These are phyloP conservation scores for Eucalyptus rudis DNA, from an alignment of 345 rosid species.

Conservation along the genomic window DNA sequence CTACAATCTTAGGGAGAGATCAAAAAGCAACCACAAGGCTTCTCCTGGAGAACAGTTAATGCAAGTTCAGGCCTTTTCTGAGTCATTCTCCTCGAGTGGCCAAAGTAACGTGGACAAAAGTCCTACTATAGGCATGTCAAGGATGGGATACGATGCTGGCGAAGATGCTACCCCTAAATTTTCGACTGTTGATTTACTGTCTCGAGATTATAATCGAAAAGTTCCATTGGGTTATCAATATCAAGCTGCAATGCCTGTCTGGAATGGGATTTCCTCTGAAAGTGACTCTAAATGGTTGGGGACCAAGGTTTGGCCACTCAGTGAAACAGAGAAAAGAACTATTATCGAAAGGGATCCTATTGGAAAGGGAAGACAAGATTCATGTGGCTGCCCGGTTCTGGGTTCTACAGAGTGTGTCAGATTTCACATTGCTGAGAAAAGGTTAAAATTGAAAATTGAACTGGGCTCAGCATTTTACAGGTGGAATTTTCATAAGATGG, in stretches of 20 bases:
- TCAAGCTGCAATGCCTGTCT: conserved; percentile 73
- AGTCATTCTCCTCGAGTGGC: conserved; percentile 3
- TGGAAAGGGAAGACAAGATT: conserved; percentile 75
- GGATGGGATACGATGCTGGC: neutral
- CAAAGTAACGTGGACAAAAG: conserved; percentile 8
- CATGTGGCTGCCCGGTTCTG: conserved; percentile 58
- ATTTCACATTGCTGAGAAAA: conserved; percentile 51
- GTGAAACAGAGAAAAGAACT: conserved; percentile 5
- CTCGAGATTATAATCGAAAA: conserved; percentile 13
- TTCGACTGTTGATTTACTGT: conserved; percentile 9
- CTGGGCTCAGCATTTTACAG: conserved; percentile 49
- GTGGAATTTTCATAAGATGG: conserved; percentile 64
- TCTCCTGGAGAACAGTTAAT: neutral
- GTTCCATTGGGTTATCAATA: conserved; percentile 44
- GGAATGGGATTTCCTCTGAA: conserved; percentile 39
- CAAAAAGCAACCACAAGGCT: conserved; percentile 12
- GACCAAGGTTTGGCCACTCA: conserved; percentile 57
- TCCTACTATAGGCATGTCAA: neutral
- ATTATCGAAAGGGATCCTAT: conserved; percentile 78
- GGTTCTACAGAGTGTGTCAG: conserved; percentile 65
- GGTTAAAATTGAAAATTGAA: conserved; percentile 42
- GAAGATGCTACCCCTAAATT: conserved; percentile 4
- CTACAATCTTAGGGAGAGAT: conserved; percentile 72
- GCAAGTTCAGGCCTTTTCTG: conserved; percentile 7
- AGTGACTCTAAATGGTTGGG: conserved; percentile 77